A percentile compares a stretch with the other conserved stretches of the same genome.
Evolutionary conservation across 2,329 filamentous ascomycete genomes (phyloP).

Genomic region (Lachnellula cervina): DNA sequence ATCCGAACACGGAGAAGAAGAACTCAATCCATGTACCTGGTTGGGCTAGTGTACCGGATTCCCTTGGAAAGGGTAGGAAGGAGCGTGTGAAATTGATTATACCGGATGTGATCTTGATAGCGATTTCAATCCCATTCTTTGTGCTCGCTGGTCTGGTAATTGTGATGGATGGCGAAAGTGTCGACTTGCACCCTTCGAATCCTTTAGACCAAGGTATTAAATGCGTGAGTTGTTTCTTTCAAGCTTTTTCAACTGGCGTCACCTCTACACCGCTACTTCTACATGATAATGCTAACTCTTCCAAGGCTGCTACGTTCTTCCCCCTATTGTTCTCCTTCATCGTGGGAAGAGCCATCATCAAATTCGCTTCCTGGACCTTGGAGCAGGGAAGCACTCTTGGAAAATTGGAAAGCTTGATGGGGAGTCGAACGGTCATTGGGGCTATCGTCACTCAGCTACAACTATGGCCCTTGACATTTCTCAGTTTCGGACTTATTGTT

Average conservation of each 20-base stretch:
- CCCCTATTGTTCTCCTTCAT: slow-evolving; percentile 9
- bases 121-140: slow-evolving; percentile 3
- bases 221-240: slow-evolving; percentile 2
- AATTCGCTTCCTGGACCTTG: slow-evolving; percentile 8
- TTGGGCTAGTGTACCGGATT: slow-evolving; percentile 6
- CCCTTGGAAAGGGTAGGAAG: slow-evolving; percentile 1
- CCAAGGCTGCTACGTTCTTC: slow-evolving; percentile 8
- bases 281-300: not conserved
- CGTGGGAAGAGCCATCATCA: slow-evolving; percentile 8
- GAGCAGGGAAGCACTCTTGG: slow-evolving; percentile 11
- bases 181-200: not conserved
- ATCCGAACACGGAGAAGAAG: slow-evolving; percentile 3
- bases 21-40: not conserved
- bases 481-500: slow-evolving; percentile 1
- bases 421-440: slow-evolving; percentile 6
- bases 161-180: not conserved
- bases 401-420: slow-evolving; percentile 8
- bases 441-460: slow-evolving; percentile 9
- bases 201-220: slow-evolving; percentile 1
- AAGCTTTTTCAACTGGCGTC: not conserved
- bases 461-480: slow-evolving; percentile 4
- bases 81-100: not conserved
- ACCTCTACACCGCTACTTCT: not conserved
- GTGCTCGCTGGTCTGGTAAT: slow-evolving; percentile 1
- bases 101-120: not conserved